Percentiles rank a stretch among this genome's conserved stretches.
Conservation (phyloP, 441 rosid species). For the Flueggea neowawraea region DNA sequence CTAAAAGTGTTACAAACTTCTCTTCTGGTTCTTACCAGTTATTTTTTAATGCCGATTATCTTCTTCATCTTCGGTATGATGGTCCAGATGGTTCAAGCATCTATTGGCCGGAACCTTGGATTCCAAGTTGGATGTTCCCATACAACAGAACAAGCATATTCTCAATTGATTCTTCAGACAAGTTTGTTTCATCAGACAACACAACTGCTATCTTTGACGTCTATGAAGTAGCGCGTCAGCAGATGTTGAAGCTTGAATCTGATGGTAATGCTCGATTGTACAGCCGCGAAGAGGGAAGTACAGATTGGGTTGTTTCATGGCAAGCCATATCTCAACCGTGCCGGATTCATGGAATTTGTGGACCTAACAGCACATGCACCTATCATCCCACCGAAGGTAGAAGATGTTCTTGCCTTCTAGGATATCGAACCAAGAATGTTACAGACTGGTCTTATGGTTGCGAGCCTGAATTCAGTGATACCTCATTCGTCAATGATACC, state of each 20-base stretch:
- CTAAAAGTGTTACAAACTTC: constrained; percentile 7
- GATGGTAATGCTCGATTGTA: constrained; percentile 26
- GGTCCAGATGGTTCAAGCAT: constrained; percentile 19
- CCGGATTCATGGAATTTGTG: constrained; percentile 23
- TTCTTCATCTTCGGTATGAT: constrained; percentile 15
- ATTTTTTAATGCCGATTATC: constrained; percentile 10
- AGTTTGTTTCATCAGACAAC: constrained; percentile 11
- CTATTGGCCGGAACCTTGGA: constrained; percentile 20
- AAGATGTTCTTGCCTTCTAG: constrained; percentile 19
- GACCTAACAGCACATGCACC: constrained; percentile 15
- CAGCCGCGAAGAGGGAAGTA: constrained; percentile 2
- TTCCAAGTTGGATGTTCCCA: neutral
- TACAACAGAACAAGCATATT: constrained; percentile 20
- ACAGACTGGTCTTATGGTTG: constrained; percentile 21
- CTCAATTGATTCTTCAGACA: constrained; percentile 6
- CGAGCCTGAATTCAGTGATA: constrained; percentile 7
- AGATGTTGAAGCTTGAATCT: constrained; percentile 15
- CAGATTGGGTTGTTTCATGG: constrained; percentile 20
- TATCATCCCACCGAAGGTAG: constrained; percentile 2
- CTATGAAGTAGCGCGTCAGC: constrained; percentile 7
- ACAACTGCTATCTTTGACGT: neutral
- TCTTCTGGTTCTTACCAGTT: constrained; percentile 13
- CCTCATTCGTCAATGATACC: neutral
- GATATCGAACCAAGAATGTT: constrained; percentile 3
- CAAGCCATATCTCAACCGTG: constrained; percentile 14